Evolutionary conservation across 2,329 filamentous ascomycete genomes (phyloP), one percentile per base, ranked within the genome.

Genomic region (Ophiosphaerella korrae): DNA sequence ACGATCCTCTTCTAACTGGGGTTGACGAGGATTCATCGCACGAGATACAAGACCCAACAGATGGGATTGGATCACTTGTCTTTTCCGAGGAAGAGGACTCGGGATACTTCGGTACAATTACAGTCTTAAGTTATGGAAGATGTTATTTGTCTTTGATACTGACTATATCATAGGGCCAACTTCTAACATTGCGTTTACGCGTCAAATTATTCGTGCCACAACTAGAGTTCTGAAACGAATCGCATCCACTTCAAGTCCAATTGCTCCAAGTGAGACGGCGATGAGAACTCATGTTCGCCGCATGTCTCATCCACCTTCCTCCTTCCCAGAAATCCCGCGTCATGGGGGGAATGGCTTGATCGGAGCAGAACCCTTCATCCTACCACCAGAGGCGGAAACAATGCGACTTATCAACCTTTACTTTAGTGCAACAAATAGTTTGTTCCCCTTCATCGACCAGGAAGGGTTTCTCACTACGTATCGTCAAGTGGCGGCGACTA

Each of bases 101-200:
- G 3, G 71, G 66, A 6, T 75, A 70, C 45, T 74, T 74, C 42
- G 75, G 74, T 66, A 71, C 42, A 45, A 55, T 7, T 56, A 67
- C 12, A 5, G 3, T 11, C 1, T 11, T 6, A 29, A 29, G 2
- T 29, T 39, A 21, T 7, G 12, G 7, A 11, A n/a, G 42, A 14
- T 21, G 18, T 43, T 18, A 11, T 24, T 21, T 3, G 24, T 23
- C 18, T 31, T 41, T 40, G 16, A 39, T 34, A 40, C 36, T 23
- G 45, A 12, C 18, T 26, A 4, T 42, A 5, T 18, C 7, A 11
- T 29, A 74, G 72, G 74, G 3, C 71, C 74, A 21, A 75, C 75
- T 6, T 77, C 75, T 1, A 78, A 78, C 54, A 76, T 77, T 42
- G 71, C 73, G 9, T 75, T 78, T 48, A 67, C 70, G 7, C 64